These are phyloP conservation scores for Cystobasidium sp. DNA, from an alignment of 1,284 basidiomycete species.

Conservation along the genomic window DNA sequence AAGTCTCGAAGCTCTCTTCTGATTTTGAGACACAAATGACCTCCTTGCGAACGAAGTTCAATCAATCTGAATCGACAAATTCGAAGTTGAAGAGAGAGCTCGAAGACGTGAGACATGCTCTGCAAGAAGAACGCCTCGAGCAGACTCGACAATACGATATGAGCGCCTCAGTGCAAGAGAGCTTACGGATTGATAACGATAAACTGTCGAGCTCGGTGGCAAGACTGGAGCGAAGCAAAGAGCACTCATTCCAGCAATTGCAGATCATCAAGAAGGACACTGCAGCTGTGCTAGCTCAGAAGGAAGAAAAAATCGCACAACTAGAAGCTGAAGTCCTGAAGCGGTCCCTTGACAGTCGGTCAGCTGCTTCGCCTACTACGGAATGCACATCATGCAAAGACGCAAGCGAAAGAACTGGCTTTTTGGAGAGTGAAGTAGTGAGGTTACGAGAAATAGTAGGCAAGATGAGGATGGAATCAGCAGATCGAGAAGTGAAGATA, in stretches of 20 bases:
- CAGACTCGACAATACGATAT: constrained; percentile 29
- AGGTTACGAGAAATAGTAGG: constrained; percentile 29
- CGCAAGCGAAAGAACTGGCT: constrained; percentile 6
- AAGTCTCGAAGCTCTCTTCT: constrained; percentile 11
- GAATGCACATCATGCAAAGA: constrained; percentile 27
- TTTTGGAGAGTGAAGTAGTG: constrained; percentile 38
- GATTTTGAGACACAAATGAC: neutral
- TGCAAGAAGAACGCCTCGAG: constrained; percentile 30
- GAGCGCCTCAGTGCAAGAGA: constrained; percentile 29
- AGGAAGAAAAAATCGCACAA: constrained; percentile 20
- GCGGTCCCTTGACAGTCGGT: constrained; percentile 21
- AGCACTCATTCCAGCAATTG: constrained; percentile 11
- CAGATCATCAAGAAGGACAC: constrained; percentile 28
- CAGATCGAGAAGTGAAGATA: constrained; percentile 46
- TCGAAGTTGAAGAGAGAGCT: constrained; percentile 10
- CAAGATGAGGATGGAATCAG: constrained; percentile 44
- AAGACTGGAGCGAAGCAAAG: constrained; percentile 15
- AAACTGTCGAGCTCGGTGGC: constrained; percentile 3
- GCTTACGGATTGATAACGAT: constrained; percentile 32
- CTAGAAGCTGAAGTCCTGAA: constrained; percentile 40
- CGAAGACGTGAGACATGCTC: constrained; percentile 25
- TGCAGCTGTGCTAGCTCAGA: constrained; percentile 17
- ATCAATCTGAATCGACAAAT: neutral
- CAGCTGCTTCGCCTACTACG: neutral
- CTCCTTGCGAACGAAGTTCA: neutral